These are phyloP conservation scores for Chaetoceros muelleri DNA, from an alignment of 108 stramenopile genomes.

Conservation along the genomic window DNA sequence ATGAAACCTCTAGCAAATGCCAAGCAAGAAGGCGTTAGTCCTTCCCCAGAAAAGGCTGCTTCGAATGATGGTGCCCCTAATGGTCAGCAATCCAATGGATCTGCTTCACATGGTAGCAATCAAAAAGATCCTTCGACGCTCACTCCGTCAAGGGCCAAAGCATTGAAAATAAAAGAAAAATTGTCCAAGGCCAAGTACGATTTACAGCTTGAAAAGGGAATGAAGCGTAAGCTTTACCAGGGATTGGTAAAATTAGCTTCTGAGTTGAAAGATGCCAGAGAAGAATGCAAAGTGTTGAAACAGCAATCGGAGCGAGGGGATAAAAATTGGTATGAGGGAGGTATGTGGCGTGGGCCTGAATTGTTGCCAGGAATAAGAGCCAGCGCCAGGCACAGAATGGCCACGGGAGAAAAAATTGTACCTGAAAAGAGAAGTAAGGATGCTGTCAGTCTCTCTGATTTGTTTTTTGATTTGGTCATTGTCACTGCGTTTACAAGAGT, in stretches of 20 bases:
- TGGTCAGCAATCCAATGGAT: no score
- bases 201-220: constrained; percentile 55
- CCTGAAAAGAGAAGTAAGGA: constrained; percentile 16
- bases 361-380: constrained; percentile 36
- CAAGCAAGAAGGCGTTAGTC: no score
- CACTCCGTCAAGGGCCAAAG: no score
- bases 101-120: no score
- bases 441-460: constrained; percentile 49
- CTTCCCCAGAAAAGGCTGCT: no score
- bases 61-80: no score
- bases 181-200: background rate
- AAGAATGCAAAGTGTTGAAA: constrained; percentile 25
- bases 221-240: constrained; percentile 67
- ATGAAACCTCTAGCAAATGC: no score
- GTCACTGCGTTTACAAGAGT: constrained; percentile 74
- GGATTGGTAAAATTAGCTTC: constrained; percentile 68
- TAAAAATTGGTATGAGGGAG: constrained; percentile 70
- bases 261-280: constrained; percentile 35
- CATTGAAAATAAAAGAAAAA: background rate
- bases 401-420: background rate
- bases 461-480: constrained; percentile 68
- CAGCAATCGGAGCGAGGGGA: constrained; percentile 39
- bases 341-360: constrained; percentile 63
- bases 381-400: background rate
- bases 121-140: no score